Evolutionary conservation across 2,329 filamentous ascomycete species (phyloP).

Genomic region (Pseudogymnoascus sp.): DNA sequence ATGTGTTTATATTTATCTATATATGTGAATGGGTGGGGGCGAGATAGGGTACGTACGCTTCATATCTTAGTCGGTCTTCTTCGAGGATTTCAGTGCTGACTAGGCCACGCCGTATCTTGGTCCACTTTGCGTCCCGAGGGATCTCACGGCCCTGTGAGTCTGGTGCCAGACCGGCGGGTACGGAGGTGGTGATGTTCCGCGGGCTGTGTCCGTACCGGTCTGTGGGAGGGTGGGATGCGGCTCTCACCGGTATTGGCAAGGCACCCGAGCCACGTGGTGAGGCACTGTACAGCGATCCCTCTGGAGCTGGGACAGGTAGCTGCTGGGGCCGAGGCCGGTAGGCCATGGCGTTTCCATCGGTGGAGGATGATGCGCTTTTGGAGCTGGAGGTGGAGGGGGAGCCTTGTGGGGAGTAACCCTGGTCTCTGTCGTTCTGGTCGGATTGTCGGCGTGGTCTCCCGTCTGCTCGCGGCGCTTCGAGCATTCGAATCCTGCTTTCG

Average conservation of each 20-base stretch:
- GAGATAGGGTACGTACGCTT: slow-evolving; percentile 34
- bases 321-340: neutral
- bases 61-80: slow-evolving; percentile 48
- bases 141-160: slow-evolving; percentile 52
- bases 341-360: neutral
- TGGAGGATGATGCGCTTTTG: neutral
- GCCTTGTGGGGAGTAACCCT: neutral
- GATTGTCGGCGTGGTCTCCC: neutral
- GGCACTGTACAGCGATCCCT: neutral
- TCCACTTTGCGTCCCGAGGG: slow-evolving; percentile 50
- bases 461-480: neutral
- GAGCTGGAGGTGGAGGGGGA: neutral
- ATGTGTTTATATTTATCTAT: neutral
- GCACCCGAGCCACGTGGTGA: slow-evolving; percentile 2
- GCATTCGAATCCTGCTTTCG: slow-evolving; percentile 2
- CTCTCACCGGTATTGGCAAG: neutral
- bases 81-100: slow-evolving; percentile 52
- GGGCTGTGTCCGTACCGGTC: slow-evolving; percentile 1
- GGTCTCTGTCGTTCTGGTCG: neutral
- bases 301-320: neutral
- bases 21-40: neutral
- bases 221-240: neutral
- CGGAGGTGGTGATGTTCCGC: neutral
- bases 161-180: slow-evolving; percentile 36
- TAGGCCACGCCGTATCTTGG: slow-evolving; percentile 45